Evolutionary conservation across 768 basidiomycete genomes (phyloP).

Genomic region (Asterophora parasitica): DNA sequence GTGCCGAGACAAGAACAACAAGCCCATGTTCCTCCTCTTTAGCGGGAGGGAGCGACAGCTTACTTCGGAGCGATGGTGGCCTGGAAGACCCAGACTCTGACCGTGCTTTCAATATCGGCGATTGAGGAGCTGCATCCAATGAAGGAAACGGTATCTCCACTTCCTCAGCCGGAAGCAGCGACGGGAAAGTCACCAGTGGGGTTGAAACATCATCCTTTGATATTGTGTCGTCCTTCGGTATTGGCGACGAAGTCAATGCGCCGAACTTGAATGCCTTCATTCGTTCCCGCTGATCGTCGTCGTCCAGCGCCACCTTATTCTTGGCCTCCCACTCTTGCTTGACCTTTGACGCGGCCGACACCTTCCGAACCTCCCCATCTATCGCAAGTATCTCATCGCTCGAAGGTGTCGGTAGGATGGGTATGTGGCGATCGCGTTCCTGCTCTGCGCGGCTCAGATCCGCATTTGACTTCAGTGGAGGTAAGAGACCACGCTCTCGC

Average conservation of each 20-base stretch:
- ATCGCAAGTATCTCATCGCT: conserved; percentile 10
- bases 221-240: not conserved
- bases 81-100: not conserved
- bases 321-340: conserved; percentile 50
- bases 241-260: conserved; percentile 12
- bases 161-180: conserved; percentile 4
- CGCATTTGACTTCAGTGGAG: conserved; percentile 38
- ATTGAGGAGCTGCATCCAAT: not conserved
- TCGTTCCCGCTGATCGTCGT: conserved; percentile 22
- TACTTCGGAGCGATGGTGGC: not conserved
- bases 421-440: conserved; percentile 32
- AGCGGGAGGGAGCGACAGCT: not conserved
- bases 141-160: conserved; percentile 11
- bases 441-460: conserved; percentile 38
- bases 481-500: conserved; percentile 54
- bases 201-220: not conserved
- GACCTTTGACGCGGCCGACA: conserved; percentile 47
- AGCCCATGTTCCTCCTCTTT: not conserved
- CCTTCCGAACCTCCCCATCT: conserved; percentile 12
- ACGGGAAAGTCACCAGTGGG: not conserved
- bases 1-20: not conserved
- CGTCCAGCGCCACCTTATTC: conserved; percentile 22
- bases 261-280: conserved; percentile 34
- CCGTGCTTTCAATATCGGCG: not conserved
- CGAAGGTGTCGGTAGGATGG: conserved; percentile 23